These are phyloP conservation scores for Cinnamomum chago DNA, from an alignment of 164 flowering plant genomes.

Conservation along the genomic window DNA sequence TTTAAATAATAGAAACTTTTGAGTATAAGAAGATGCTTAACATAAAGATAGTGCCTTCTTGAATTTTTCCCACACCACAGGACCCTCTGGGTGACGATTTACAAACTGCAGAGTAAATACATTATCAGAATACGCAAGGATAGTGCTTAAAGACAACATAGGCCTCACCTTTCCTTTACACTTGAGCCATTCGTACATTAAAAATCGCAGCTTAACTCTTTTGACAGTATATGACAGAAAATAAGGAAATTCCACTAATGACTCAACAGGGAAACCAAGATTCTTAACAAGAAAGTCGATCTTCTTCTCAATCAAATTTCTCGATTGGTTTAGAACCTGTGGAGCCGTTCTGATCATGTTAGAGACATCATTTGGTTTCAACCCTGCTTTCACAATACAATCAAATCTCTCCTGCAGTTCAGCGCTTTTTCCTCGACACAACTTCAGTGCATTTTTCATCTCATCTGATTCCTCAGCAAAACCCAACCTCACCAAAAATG, in stretches of 20 bases:
- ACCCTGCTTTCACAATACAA: slow-evolving; percentile 54
- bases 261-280: slow-evolving; percentile 47
- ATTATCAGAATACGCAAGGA: slow-evolving; percentile 43
- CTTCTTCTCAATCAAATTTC: slow-evolving; percentile 40
- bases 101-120: slow-evolving; percentile 38
- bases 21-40: slow-evolving; percentile 4
- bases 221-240: slow-evolving; percentile 33
- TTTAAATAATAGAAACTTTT: neutral
- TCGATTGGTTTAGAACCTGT: slow-evolving; percentile 48
- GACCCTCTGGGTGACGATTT: slow-evolving; percentile 57
- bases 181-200: slow-evolving; percentile 66
- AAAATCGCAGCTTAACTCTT: slow-evolving; percentile 46
- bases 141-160: slow-evolving; percentile 38
- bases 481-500: slow-evolving; percentile 56
- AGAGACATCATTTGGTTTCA: slow-evolving; percentile 40
- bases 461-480: slow-evolving; percentile 41
- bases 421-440: slow-evolving; percentile 50
- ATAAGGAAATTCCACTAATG: slow-evolving; percentile 44
- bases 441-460: slow-evolving; percentile 48
- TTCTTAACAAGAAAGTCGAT: slow-evolving; percentile 52
- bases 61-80: slow-evolving; percentile 49
- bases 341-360: slow-evolving; percentile 51
- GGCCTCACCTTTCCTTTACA: slow-evolving; percentile 36
- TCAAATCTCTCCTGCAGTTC: slow-evolving; percentile 71
- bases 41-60: slow-evolving; percentile 25